phyloP scores from a whole-genome alignment of 441 rosid genomes.

The Eugenia klotzschiana region DNA sequence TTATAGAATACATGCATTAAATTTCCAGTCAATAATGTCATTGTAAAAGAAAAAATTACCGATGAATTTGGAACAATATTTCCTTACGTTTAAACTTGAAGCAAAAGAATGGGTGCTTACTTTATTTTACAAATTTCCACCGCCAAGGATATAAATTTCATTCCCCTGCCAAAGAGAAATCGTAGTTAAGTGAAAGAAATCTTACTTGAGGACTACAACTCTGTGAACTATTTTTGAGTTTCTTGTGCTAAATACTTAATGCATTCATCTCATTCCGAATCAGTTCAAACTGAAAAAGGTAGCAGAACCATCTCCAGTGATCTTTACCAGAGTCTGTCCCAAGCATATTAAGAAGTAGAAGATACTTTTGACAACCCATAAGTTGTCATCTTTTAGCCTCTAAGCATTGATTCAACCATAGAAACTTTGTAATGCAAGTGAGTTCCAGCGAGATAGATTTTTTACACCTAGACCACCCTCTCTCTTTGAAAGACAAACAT shows the following conservation, averaged over 20 bases:
- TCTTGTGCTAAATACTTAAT: neutral
- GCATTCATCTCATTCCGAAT: neutral
- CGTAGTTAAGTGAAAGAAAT: neutral
- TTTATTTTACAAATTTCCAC: neutral
- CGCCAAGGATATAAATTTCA: neutral
- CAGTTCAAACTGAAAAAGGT: neutral
- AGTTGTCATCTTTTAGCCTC: neutral
- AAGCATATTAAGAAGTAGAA: neutral
- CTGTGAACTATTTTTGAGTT: neutral
- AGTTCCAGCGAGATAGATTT: neutral
- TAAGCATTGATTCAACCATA: neutral
- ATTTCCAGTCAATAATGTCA: neutral
- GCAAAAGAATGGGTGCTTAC: neutral
- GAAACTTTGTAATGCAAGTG: neutral
- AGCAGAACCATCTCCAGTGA: neutral
- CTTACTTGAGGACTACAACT: neutral
- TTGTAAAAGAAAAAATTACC: neutral
- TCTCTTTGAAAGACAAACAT: neutral
- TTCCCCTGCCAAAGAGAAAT: neutral
- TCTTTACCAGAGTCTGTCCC: neutral
- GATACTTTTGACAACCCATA: neutral
- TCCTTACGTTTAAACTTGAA: neutral
- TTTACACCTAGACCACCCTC: neutral
- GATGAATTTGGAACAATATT: neutral
- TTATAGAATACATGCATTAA: neutral